These are phyloP conservation scores for Monotropa hypopitys DNA, from an alignment of 179 eudicot genomes.

Conservation along the genomic window DNA sequence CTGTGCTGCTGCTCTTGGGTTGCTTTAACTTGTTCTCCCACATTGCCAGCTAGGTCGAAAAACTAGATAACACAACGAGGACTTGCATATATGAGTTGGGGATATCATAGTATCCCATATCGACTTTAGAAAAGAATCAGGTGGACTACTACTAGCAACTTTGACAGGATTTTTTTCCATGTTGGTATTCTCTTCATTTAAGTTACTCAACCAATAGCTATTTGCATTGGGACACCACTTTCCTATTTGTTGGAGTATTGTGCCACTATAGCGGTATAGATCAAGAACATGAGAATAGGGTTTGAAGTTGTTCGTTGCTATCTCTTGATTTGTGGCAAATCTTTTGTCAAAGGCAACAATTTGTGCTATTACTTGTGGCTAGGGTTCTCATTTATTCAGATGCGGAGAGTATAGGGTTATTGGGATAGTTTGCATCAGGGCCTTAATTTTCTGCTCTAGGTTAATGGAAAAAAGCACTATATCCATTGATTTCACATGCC, in stretches of 20 bases:
- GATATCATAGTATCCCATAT: background rate
- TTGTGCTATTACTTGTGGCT: background rate
- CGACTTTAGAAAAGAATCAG: background rate
- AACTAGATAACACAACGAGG: background rate
- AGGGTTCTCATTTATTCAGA: background rate
- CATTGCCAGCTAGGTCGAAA: background rate
- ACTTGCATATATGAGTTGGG: background rate
- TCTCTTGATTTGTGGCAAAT: background rate
- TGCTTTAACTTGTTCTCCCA: background rate
- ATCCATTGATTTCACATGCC: background rate
- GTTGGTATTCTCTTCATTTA: background rate
- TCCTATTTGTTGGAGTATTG: background rate
- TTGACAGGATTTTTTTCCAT: too few relatives aligned
- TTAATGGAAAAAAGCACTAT: background rate
- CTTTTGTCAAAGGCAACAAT: background rate
- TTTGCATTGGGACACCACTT: background rate
- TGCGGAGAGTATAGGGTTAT: background rate
- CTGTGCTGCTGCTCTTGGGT: background rate
- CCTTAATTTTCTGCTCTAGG: background rate
- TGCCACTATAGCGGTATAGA: background rate
- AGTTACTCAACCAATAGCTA: background rate
- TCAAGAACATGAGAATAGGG: background rate
- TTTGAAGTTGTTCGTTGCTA: background rate
- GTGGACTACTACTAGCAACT: background rate
- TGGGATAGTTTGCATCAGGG: background rate